Evolutionary conservation across 495 filamentous ascomycete species (phyloP), one percentile per base, ranked within the genome.

Genomic region (Glutinoglossum americanum): DNA sequence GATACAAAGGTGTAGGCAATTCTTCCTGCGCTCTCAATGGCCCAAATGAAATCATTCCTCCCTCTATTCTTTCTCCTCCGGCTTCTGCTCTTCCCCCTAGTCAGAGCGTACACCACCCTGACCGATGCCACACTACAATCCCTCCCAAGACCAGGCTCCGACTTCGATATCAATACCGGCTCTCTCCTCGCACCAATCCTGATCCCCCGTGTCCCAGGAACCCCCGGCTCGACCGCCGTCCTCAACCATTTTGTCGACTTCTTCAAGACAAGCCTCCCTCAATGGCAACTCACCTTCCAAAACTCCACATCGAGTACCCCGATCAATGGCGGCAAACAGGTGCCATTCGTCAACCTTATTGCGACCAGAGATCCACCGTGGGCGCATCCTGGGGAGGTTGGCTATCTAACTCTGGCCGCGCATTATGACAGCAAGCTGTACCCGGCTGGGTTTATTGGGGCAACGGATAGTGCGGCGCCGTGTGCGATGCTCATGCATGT

Each of bases 401-500:
- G 82, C 23, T 69, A 88, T 26, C 68, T 97, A 63, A 89, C 87
- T 11, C 74, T 97, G 32, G 93, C 89, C 25, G 92, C 92, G 48
- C 92, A 98, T 71, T 98, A 94, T 70, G 92, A 98, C 63, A 86
- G 80, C 66, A 84, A 92, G 69, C 73, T 86, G 28, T 72, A 73
- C 10, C 93, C 93, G 0, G 68, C 82, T 59, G 92, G 88, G 0
- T 98, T 98, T 67, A 87, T 98, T 55, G 92, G 92, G 6, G 92
- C 89, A 0, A 89, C 82, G 26, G 92, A 98, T 63, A 94, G 87
- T 61, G 92, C 92, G 0, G 92, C 80, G 33, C 89, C 93, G 32
- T 95, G 89, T 67, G 93, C 93, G 0, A 84, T 97, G 70, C 72
- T 98, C 49, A 75, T 98, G 79, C 85, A 92, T 66, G 80, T 81